Conservation (phyloP, 495 filamentous ascomycete species). For the Astrothelium macrocarpum region DNA sequence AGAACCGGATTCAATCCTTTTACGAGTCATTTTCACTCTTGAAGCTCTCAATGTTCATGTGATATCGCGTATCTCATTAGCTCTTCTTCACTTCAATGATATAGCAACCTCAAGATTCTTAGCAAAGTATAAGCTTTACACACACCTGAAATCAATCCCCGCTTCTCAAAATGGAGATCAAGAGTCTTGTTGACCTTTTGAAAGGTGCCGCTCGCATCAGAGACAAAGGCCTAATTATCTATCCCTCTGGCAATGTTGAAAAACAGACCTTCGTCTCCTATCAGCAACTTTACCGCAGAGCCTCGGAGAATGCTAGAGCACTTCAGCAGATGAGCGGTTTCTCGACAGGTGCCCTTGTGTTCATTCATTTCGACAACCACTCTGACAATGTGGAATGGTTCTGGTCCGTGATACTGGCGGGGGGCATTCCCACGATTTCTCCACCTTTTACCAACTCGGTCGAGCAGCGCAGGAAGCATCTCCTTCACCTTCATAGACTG, state of each 20-base stretch:
- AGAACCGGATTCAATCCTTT: too few species aligned
- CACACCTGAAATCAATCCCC: too few species aligned
- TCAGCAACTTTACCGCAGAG: neutral
- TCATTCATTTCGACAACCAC: conserved; percentile 11
- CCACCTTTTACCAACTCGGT: conserved; percentile 5
- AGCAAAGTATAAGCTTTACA: too few species aligned
- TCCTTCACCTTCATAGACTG: neutral
- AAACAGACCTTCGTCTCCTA: neutral
- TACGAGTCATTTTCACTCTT: too few species aligned
- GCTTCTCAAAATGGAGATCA: neutral
- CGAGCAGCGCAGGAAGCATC: conserved; percentile 4
- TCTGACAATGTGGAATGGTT: conserved; percentile 15
- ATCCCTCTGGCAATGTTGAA: neutral
- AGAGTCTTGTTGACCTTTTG: neutral
- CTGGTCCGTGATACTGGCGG: conserved; percentile 7
- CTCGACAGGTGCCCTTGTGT: neutral
- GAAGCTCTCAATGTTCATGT: too few species aligned
- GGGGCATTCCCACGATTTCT: conserved; percentile 6
- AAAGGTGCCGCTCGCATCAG: neutral
- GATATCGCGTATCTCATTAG: too few species aligned
- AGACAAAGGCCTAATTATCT: neutral
- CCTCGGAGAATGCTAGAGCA: neutral
- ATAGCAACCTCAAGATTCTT: too few species aligned
- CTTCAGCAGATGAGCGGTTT: neutral
- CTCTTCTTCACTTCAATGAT: too few species aligned